A percentile compares a stretch with the other conserved stretches of the same genome.
These are phyloP conservation scores for Coemansia sp. DNA, from an alignment of 192 early-diverging fungal genomes.

Conservation along the genomic window DNA sequence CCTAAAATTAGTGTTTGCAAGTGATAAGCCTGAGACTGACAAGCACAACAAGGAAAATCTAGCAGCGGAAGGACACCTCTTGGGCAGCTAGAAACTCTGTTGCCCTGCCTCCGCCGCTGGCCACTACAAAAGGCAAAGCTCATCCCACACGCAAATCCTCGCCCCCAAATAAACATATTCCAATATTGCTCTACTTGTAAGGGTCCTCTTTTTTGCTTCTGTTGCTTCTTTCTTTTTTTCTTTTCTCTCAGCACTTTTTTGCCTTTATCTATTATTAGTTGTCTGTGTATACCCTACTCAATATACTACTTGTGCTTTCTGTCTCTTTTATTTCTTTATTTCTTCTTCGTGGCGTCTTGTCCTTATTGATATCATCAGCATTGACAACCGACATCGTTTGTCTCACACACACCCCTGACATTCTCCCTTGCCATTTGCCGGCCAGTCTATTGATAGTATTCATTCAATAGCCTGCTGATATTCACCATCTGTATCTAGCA, in stretches of 20 bases:
- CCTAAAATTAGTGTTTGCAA: conserved; percentile 25
- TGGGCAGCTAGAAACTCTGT: conserved; percentile 4
- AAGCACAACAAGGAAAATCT: conserved; percentile 4
- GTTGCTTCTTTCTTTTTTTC: conserved; percentile 11
- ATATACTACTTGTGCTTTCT: not conserved
- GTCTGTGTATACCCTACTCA: conserved; percentile 48
- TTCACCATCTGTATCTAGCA: conserved; percentile 7
- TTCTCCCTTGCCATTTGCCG: conserved; percentile 1
- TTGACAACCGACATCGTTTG: conserved; percentile 11
- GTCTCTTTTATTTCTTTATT: not conserved
- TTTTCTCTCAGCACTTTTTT: conserved; percentile 21
- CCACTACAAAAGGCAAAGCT: conserved; percentile 12
- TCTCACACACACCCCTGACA: not conserved
- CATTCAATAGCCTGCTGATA: conserved; percentile 1
- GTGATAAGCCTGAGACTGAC: conserved; percentile 1
- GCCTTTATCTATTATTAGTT: conserved; percentile 32
- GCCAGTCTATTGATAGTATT: conserved; percentile 17
- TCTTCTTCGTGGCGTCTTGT: conserved; percentile 3
- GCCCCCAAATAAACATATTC: conserved; percentile 3
- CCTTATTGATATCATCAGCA: conserved; percentile 1
- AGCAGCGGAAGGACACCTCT: not conserved
- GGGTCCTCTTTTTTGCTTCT: conserved; percentile 19
- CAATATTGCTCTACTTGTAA: conserved; percentile 7
- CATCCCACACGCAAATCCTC: conserved; percentile 6
- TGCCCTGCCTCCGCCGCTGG: conserved; percentile 1